Evolutionary conservation across 2,329 filamentous ascomycete species (phyloP), one percentile per base, ranked within the genome.

Genomic region (Hypoxylon sp.): DNA sequence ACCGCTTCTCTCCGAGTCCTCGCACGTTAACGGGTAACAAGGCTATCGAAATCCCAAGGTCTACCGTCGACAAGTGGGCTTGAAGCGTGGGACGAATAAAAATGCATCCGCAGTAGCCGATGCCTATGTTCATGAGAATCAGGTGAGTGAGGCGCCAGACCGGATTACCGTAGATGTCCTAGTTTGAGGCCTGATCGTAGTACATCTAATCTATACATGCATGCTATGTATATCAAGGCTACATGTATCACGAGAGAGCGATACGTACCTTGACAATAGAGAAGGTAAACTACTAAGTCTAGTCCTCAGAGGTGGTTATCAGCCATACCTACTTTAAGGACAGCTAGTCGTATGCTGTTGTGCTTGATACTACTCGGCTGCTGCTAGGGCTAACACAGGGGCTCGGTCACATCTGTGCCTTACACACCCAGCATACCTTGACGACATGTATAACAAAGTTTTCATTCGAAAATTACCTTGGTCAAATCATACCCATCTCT

Each of bases 41-140:
- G 39, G 3, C 13, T 29, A 5, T 21, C 42, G 21, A 19, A 55
- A 44, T 37, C 29, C 21, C 27, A 39, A n/a, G 15, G 19, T n/a
- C 35, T 24, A 4, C 13, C 21, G 11, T 54, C 29, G n/a, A 29
- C 31, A 6, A 27, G 42, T 29, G 42, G 21, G 15, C 17, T 42
- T 56, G 37, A 46, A 32, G 10, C 53, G 17, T 17, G 7, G 37
- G 8, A 56, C 11, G n/a, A 56, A 46, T 56, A 56, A 44, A 44
- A 15, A 13, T 27, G 46, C 42, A 56, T 17, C 37, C 53, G 53
- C 53, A 29, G 15, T 27, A 56, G 24, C 53, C 53, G 42, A 17
- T 29, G 7, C 13, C 29, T 46, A 46, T 24, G 3, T 10, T 44
- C 27, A 56, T 32, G 29, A 39, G 35, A 32, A 13, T 29, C 29